These are phyloP conservation scores for Pythium volutum DNA, from an alignment of 352 stramenopile genomes.

Conservation along the genomic window DNA sequence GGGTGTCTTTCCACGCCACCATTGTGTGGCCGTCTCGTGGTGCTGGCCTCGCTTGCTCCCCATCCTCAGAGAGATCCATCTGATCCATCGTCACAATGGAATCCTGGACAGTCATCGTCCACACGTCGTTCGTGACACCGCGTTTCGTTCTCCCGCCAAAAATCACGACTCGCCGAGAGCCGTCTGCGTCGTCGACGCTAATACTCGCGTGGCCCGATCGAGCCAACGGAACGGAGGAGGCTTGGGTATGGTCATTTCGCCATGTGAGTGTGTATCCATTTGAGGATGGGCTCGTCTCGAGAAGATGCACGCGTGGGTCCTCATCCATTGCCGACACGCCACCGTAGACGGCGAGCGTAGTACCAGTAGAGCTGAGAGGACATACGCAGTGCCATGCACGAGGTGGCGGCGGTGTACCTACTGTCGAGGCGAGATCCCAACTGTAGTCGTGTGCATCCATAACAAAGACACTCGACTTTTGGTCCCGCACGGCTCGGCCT, in stretches of 20 bases:
- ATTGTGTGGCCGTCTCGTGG: conserved; percentile 66
- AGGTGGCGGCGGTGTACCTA: conserved; percentile 30
- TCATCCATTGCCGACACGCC: conserved; percentile 59
- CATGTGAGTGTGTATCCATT: conserved; percentile 6
- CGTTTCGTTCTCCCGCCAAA: conserved; percentile 68
- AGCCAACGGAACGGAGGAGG: neutral
- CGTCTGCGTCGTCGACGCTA: conserved; percentile 17
- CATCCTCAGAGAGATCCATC: neutral
- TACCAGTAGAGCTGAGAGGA: conserved; percentile 22
- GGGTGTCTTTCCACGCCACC: conserved; percentile 23
- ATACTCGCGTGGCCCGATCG: conserved; percentile 55
- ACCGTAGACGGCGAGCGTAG: conserved; percentile 47
- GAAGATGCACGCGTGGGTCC: conserved; percentile 41
- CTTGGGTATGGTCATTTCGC: neutral
- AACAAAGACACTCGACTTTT: conserved; percentile 46
- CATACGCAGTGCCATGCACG: conserved; percentile 60
- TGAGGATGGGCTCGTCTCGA: conserved; percentile 10
- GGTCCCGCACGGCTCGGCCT: conserved; percentile 57
- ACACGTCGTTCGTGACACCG: conserved; percentile 52
- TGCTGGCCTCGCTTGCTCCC: conserved; percentile 34
- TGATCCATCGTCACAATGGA: neutral
- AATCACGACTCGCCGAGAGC: conserved; percentile 27
- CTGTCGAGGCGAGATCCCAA: conserved; percentile 40
- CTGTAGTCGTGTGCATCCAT: conserved; percentile 43
- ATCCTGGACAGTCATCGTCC: neutral